A percentile compares a stretch with the other conserved stretches of the same genome.
phyloP scores from a whole-genome alignment of 306 rosid species.

The Sicyos edulis region DNA sequence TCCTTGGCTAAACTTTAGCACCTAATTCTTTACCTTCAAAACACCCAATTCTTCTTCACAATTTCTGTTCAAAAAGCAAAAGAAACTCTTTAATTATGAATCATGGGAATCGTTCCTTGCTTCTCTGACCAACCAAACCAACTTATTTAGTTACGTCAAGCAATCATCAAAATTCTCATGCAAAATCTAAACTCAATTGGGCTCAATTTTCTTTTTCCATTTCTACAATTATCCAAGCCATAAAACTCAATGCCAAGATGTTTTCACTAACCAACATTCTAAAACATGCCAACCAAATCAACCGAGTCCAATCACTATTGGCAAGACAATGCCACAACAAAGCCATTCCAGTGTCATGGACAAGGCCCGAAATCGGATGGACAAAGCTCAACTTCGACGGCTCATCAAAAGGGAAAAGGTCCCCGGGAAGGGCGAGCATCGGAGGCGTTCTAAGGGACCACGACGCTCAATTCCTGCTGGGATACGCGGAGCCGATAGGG shows the following conservation, averaged over 20 bases:
- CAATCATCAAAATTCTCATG: neutral
- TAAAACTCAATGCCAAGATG: conserved; percentile 22
- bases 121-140: conserved; percentile 4
- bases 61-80: neutral
- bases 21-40: neutral
- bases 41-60: neutral
- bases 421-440: conserved; percentile 42
- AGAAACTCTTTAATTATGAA: neutral
- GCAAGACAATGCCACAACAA: conserved; percentile 37
- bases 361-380: conserved; percentile 60
- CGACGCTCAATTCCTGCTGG: conserved; percentile 61
- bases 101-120: conserved; percentile 10
- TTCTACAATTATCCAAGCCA: neutral
- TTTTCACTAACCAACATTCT: conserved; percentile 26
- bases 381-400: conserved; percentile 69
- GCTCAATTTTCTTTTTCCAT: neutral
- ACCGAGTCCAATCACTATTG: conserved; percentile 25
- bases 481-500: conserved; percentile 63
- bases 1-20: neutral
- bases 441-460: conserved; percentile 64
- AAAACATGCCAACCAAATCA: conserved; percentile 32
- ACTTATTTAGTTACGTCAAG: neutral
- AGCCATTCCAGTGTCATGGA: conserved; percentile 60
- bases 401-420: conserved; percentile 38
- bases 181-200: neutral